Evolutionary conservation across 176 grass and related monocot species (phyloP).

Genomic region (Avena atlantica): DNA sequence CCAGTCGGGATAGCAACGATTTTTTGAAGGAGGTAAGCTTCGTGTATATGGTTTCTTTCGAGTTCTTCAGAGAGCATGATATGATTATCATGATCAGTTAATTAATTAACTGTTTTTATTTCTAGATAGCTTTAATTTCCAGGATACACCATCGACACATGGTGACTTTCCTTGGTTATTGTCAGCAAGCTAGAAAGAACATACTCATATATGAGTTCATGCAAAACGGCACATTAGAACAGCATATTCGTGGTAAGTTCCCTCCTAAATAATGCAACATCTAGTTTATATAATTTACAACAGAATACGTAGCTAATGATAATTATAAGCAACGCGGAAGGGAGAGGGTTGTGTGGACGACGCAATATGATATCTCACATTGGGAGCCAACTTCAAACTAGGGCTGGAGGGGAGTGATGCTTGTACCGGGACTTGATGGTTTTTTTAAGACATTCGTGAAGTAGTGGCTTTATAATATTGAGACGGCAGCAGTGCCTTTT

Average conservation of each 20-base stretch:
- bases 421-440: not conserved
- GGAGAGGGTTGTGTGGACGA: not conserved
- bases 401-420: not conserved
- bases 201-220: not conserved
- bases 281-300: not conserved
- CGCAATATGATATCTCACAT: too few species aligned
- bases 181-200: not conserved
- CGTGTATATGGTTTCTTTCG: not conserved
- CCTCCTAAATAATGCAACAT: not conserved
- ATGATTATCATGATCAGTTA: not conserved
- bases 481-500: not conserved
- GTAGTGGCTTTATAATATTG: not conserved
- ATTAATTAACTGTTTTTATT: not conserved
- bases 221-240: not conserved
- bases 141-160: not conserved
- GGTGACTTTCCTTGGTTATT: not conserved
- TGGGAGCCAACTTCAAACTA: too few species aligned
- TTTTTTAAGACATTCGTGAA: not conserved
- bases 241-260: not conserved
- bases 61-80: not conserved
- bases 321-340: not conserved
- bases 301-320: not conserved
- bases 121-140: not conserved
- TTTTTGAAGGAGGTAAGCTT: slow-evolving; percentile 76
- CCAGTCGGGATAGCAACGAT: slow-evolving; percentile 70